Evolutionary conservation across 2,329 filamentous ascomycete genomes (phyloP).

Genomic region (Beauveria brongniartii): DNA sequence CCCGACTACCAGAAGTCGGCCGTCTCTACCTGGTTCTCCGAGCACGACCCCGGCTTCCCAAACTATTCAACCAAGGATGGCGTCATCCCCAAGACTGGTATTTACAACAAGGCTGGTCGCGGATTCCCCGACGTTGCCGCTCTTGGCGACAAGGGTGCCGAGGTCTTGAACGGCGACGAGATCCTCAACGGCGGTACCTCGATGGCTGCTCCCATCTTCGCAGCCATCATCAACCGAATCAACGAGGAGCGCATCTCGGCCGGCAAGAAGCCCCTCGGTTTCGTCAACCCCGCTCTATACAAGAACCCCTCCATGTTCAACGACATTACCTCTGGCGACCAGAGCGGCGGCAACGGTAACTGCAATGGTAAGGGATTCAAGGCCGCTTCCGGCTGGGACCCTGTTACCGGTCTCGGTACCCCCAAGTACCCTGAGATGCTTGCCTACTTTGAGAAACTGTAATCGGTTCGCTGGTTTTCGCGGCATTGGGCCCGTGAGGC

Average conservation of each 20-base stretch:
- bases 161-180: conserved; percentile 24
- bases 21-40: conserved; percentile 27
- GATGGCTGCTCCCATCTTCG: conserved; percentile 14
- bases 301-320: conserved; percentile 6
- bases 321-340: conserved; percentile 3
- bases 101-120: conserved; percentile 32
- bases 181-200: conserved; percentile 7
- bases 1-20: conserved; percentile 38
- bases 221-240: conserved; percentile 15
- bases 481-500: too few relatives aligned
- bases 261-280: conserved; percentile 31
- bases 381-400: conserved; percentile 10
- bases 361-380: neutral
- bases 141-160: conserved; percentile 38
- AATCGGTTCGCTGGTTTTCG: neutral
- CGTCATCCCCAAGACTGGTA: conserved; percentile 25
- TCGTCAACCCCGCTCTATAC: conserved; percentile 17
- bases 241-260: conserved; percentile 13
- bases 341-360: neutral
- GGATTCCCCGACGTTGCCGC: conserved; percentile 31
- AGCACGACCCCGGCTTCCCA: conserved; percentile 29
- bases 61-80: conserved; percentile 22
- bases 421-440: conserved; percentile 11
- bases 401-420: conserved; percentile 10
- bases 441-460: neutral